Base-by-base conservation (phyloP, 1,284 basidiomycete species). In the Sanguinoderma infundibulare region DNA sequence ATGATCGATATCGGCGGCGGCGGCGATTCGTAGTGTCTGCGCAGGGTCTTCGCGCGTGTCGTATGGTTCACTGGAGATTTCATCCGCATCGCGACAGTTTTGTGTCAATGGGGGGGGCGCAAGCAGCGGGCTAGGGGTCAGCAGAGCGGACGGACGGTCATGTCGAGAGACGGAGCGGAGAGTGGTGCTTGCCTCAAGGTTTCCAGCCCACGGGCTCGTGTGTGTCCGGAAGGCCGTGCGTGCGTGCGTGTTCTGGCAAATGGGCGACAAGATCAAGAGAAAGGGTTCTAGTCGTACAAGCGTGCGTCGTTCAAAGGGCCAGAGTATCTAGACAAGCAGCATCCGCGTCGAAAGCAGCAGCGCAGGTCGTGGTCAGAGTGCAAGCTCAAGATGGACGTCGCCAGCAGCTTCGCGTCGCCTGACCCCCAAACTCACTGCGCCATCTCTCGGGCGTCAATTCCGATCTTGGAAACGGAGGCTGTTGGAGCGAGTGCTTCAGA, bases 1-100 rank as follows among this genome's bases (percentile, higher is more conserved):
- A 89, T 88, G 57, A 57, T 60, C 38, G 60, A 53, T 49, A 58
- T 49, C 42, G 62, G 58, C 20, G 60, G 55, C 52, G 60, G 53
- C 42, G 62, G 58, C 20, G 62, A 60, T 61, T 54, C 62, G 65
- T 64, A 66, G 53, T 61, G 59, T 61, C 65, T 66, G 60, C 60
- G 62, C 35, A 55, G 47, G 1, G 64, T 53, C 42, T 60, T 63
- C 39, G 60, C 62, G 53, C 62, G 55, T 6, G 60, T 39, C 2
- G 65, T n/a, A n/a, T n/a, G 57, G 40, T 42, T 53, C 24, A 55
- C 50, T 54, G 51, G 6, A 17, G 57, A 35, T 60, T 66, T 66
- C 62, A 60, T 58, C 52, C 62, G 62, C 65, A 66, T 66, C 51
- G 47, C 30, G 40, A 53, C 6, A 20, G 49, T 10, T n/a, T n/a